These are phyloP conservation scores for Stenogyne calaminthoides DNA, from an alignment of 305 asterid genomes.

Conservation along the genomic window DNA sequence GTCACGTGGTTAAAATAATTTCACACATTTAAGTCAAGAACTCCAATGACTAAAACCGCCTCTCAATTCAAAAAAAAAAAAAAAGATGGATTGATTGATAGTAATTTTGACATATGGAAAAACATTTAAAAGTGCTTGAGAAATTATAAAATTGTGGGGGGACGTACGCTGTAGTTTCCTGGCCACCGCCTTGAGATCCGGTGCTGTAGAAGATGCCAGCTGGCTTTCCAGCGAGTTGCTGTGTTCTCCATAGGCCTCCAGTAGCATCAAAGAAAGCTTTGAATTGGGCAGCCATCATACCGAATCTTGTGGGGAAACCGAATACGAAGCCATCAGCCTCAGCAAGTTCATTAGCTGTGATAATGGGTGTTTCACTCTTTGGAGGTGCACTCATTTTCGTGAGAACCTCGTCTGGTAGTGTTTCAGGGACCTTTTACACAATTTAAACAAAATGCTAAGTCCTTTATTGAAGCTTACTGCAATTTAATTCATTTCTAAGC, in stretches of 20 bases:
- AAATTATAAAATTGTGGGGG: slow-evolving; percentile 4
- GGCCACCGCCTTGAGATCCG: slow-evolving; percentile 93
- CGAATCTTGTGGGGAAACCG: slow-evolving; percentile 89
- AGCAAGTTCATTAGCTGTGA: slow-evolving; percentile 69
- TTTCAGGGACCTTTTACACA: slow-evolving; percentile 73
- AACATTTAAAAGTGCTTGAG: not conserved
- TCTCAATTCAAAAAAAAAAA: not conserved
- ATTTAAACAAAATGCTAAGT: not conserved
- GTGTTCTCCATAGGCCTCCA: slow-evolving; percentile 85
- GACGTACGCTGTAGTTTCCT: slow-evolving; percentile 86
- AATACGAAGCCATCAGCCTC: slow-evolving; percentile 84
- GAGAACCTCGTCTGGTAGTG: slow-evolving; percentile 73
- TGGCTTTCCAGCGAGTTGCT: slow-evolving; percentile 87
- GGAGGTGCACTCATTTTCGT: slow-evolving; percentile 82
- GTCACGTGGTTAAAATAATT: not conserved
- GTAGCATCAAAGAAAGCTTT: slow-evolving; percentile 88
- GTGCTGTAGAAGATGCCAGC: slow-evolving; percentile 92
- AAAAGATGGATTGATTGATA: not conserved
- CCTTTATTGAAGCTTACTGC: not conserved
- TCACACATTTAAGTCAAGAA: not conserved
- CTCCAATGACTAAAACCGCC: not conserved
- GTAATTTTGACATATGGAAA: not conserved
- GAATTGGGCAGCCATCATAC: slow-evolving; percentile 92
- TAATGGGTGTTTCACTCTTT: slow-evolving; percentile 63
- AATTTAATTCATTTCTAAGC: not conserved